phyloP scores from a whole-genome alignment of 148 eudicot genomes.

The Arbutus unedo region DNA sequence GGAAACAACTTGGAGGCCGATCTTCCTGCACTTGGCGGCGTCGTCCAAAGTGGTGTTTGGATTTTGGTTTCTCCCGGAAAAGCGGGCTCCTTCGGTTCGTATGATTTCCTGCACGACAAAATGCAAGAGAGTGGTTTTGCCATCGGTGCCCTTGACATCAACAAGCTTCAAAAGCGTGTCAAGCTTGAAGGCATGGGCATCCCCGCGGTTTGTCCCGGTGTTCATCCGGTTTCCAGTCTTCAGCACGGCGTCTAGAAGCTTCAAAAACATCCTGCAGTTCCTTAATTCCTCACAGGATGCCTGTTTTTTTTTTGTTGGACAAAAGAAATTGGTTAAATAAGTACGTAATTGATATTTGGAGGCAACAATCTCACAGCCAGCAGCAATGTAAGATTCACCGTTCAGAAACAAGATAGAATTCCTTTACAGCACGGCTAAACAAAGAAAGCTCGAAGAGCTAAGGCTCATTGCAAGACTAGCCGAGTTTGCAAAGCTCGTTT shows the following conservation, averaged over 20 bases:
- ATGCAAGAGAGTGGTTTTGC: conserved; percentile 89
- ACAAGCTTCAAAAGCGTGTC: conserved; percentile 92
- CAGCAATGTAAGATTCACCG: conserved; percentile 3
- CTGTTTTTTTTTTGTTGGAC: conserved; percentile 35
- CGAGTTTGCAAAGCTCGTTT: too few species aligned
- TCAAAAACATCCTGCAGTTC: conserved; percentile 83
- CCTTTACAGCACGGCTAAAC: too few species aligned
- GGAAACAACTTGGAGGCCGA: conserved; percentile 79
- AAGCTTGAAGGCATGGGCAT: conserved; percentile 95
- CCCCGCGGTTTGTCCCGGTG: conserved; percentile 90
- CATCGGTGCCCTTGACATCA: conserved; percentile 93
- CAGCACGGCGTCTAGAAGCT: conserved; percentile 90
- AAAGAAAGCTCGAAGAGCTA: too few species aligned
- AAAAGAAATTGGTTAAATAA: not conserved
- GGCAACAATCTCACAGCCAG: not conserved
- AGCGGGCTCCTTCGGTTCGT: conserved; percentile 75
- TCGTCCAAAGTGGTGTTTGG: conserved; percentile 28
- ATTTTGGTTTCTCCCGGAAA: conserved; percentile 33
- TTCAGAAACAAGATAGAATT: too few species aligned
- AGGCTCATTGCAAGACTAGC: too few species aligned
- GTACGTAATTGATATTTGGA: not conserved
- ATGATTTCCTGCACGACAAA: conserved; percentile 95
- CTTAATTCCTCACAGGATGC: conserved; percentile 93
- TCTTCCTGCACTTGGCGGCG: conserved; percentile 71
- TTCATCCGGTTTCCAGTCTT: conserved; percentile 98